Conservation (phyloP, 805 yeast species). For the Kodamaea laetipori region DNA sequence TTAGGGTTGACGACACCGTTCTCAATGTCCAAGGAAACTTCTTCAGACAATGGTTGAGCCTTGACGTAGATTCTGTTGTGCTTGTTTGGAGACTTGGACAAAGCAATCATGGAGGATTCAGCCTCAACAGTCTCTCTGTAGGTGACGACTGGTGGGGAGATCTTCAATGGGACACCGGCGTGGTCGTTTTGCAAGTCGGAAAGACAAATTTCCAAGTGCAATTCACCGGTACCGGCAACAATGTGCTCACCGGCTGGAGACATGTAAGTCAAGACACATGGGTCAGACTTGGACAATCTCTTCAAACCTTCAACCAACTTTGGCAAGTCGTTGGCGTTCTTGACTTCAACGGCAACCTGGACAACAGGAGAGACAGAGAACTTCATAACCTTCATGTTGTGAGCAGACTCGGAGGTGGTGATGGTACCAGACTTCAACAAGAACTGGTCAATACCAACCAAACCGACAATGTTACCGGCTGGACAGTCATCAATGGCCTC, state of each 20-base stretch:
- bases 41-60: constrained; percentile 96
- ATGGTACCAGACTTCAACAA: constrained; percentile 98
- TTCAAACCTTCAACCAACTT: constrained; percentile 99
- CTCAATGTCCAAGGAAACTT: constrained; percentile 90
- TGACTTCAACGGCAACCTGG: constrained; percentile 99
- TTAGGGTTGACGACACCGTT: constrained; percentile 87
- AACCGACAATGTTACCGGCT: constrained; percentile 99
- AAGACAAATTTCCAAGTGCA: constrained; percentile 98
- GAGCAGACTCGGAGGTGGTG: constrained; percentile 94
- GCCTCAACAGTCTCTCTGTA: constrained; percentile 97
- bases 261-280: constrained; percentile 91
- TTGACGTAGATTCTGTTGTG: constrained; percentile 99
- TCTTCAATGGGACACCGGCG: constrained; percentile 98
- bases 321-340: constrained; percentile 99
- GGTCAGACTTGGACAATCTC: constrained; percentile 99
- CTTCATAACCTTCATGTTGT: constrained; percentile 99
- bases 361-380: constrained; percentile 99
- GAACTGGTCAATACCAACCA: constrained; percentile 99
- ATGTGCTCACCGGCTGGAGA: constrained; percentile 97
- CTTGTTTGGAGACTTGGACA: constrained; percentile 99
- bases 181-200: constrained; percentile 96
- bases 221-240: constrained; percentile 99
- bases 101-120: constrained; percentile 93
- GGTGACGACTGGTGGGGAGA: constrained; percentile 96
- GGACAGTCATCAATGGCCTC: constrained; percentile 99